Percentiles rank a stretch among this genome's conserved stretches.
Conservation (phyloP, 257 asterid species). For the Gentiana macrophylla region DNA sequence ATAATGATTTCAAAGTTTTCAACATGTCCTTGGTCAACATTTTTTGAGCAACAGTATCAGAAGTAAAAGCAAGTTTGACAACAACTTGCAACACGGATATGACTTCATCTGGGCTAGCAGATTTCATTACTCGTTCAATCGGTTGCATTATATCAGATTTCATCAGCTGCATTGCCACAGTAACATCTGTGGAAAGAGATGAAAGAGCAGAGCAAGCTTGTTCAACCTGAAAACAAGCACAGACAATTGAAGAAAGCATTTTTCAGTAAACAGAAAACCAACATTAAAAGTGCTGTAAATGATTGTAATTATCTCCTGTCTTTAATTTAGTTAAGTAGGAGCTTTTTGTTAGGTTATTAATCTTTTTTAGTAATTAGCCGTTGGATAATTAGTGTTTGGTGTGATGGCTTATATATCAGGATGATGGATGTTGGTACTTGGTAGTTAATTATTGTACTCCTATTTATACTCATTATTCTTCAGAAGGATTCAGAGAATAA, state of each 20-base stretch:
- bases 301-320: too few species aligned
- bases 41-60: slow-evolving; percentile 85
- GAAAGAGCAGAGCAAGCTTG: slow-evolving; percentile 98
- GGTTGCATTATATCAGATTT: slow-evolving; percentile 97
- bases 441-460: too few species aligned
- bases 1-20: slow-evolving; percentile 66
- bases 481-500: too few species aligned
- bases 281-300: not conserved
- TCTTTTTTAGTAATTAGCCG: too few species aligned
- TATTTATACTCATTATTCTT: too few species aligned
- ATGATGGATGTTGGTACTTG: too few species aligned
- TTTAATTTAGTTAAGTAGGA: too few species aligned
- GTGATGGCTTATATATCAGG: too few species aligned
- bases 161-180: slow-evolving; percentile 89
- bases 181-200: slow-evolving; percentile 80
- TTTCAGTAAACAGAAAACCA: slow-evolving; percentile 7
- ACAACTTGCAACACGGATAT: slow-evolving; percentile 87
- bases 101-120: slow-evolving; percentile 67
- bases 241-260: slow-evolving; percentile 12
- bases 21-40: slow-evolving; percentile 81
- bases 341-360: too few species aligned
- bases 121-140: slow-evolving; percentile 76
- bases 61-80: slow-evolving; percentile 75
- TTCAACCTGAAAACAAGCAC: slow-evolving; percentile 54
- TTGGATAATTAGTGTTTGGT: too few species aligned